phyloP scores from a whole-genome alignment of 257 asterid genomes.

The Fraxinus excelsior region DNA sequence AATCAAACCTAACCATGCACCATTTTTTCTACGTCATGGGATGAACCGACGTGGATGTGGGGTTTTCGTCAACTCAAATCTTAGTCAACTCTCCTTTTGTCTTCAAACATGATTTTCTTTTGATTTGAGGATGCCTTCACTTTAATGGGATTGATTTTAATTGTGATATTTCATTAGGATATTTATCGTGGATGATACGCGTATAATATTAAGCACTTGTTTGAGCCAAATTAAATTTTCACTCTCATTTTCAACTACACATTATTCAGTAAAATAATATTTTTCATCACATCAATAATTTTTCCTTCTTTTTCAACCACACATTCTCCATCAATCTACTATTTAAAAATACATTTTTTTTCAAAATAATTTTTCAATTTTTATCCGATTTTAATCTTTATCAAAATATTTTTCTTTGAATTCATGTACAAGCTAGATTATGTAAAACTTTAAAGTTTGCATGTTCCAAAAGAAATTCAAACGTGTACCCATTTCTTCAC shows the following conservation, averaged over 20 bases:
- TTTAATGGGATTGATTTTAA: constrained; percentile 22
- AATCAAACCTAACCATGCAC: constrained; percentile 42
- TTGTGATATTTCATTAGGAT: neutral
- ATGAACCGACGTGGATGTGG: constrained; percentile 41
- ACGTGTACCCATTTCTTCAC: neutral
- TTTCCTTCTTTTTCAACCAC: too few relatives aligned
- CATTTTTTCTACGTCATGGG: constrained; percentile 46
- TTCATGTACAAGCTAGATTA: too few relatives aligned
- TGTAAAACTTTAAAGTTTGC: neutral
- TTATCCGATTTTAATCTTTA: too few relatives aligned
- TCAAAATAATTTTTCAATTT: too few relatives aligned
- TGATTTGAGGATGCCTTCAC: constrained; percentile 37
- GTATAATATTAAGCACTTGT: too few relatives aligned
- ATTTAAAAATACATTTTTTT: too few relatives aligned
- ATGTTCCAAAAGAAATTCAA: neutral
- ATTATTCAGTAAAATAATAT: too few relatives aligned
- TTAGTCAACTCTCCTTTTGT: constrained; percentile 49
- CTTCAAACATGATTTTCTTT: constrained; percentile 21
- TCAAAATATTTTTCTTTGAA: neutral
- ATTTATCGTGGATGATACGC: neutral
- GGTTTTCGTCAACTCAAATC: constrained; percentile 33
- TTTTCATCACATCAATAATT: too few relatives aligned
- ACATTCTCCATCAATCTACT: too few relatives aligned
- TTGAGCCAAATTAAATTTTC: too few relatives aligned
- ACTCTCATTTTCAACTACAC: too few relatives aligned